Evolutionary conservation across 257 asterid genomes (phyloP).

Genomic region (Gentiana straminea): DNA sequence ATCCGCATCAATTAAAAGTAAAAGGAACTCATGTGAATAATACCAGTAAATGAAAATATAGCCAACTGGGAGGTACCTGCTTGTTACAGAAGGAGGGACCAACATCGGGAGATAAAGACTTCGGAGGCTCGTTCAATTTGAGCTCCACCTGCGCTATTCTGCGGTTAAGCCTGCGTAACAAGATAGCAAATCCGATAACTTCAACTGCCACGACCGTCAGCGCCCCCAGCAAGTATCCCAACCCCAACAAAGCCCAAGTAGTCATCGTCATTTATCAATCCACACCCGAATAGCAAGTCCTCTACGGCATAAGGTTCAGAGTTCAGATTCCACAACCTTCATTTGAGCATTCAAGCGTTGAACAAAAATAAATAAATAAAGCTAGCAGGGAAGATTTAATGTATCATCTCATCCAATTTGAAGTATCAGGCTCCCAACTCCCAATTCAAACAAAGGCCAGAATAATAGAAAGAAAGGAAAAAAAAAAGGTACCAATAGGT

Average conservation of each 20-base stretch:
- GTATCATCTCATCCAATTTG: no score
- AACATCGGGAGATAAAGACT: conserved; percentile 22
- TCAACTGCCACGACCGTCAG: conserved; percentile 54
- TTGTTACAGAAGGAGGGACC: conserved; percentile 36
- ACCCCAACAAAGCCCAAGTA: conserved; percentile 40
- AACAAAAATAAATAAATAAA: no score
- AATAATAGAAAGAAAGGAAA: no score
- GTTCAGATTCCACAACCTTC: no score
- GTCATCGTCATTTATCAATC: background rate
- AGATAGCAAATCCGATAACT: conserved; percentile 36
- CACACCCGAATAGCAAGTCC: background rate
- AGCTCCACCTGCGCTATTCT: conserved; percentile 26
- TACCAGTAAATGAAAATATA: background rate
- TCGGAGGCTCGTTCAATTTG: conserved; percentile 15
- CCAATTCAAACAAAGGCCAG: no score
- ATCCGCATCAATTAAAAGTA: background rate
- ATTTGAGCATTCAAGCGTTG: no score
- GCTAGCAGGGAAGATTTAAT: no score
- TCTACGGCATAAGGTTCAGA: no score
- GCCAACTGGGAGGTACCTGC: conserved; percentile 37
- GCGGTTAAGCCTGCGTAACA: conserved; percentile 43
- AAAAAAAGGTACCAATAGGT: no score
- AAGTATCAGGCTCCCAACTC: no score
- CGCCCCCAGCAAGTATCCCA: conserved; percentile 60
- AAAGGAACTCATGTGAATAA: background rate